phyloP scores from a whole-genome alignment of 768 basidiomycete genomes.

The Serendipita sp. region DNA sequence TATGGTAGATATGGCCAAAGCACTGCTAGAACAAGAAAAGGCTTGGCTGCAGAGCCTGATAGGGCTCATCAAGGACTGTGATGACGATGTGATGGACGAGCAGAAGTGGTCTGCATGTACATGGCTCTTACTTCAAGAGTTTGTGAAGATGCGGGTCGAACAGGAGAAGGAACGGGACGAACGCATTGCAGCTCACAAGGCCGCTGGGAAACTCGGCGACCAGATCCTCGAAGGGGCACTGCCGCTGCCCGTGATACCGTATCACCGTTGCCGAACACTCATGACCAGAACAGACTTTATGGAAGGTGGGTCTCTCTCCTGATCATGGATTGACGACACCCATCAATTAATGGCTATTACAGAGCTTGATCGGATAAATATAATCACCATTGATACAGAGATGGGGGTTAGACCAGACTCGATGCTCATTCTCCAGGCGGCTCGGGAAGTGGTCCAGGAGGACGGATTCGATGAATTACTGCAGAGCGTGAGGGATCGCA shows the following conservation, averaged over 20 bases:
- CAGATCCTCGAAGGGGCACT: conserved; percentile 26
- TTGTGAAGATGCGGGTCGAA: conserved; percentile 42
- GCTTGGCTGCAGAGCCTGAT: conserved; percentile 67
- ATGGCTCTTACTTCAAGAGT: conserved; percentile 59
- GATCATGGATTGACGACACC: neutral
- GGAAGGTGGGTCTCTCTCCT: conserved; percentile 32
- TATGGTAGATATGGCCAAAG: conserved; percentile 45
- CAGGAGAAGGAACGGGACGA: conserved; percentile 29
- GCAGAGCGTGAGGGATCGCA: conserved; percentile 51
- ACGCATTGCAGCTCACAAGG: conserved; percentile 18
- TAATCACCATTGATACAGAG: conserved; percentile 63
- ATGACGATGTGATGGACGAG: conserved; percentile 84
- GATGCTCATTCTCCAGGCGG: conserved; percentile 55
- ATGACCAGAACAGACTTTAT: conserved; percentile 78
- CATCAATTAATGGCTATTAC: conserved; percentile 1
- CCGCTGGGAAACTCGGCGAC: conserved; percentile 12
- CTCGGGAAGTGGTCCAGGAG: conserved; percentile 49
- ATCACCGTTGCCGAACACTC: conserved; percentile 56
- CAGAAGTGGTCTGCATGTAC: conserved; percentile 62
- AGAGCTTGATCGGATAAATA: conserved; percentile 52
- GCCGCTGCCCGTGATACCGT: conserved; percentile 46
- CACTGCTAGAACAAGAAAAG: conserved; percentile 55
- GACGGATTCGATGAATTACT: conserved; percentile 68
- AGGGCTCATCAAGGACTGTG: conserved; percentile 64
- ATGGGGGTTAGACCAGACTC: conserved; percentile 72